phyloP scores from a whole-genome alignment of 164 flowering plant species.

The Paratinospora sagittata region DNA sequence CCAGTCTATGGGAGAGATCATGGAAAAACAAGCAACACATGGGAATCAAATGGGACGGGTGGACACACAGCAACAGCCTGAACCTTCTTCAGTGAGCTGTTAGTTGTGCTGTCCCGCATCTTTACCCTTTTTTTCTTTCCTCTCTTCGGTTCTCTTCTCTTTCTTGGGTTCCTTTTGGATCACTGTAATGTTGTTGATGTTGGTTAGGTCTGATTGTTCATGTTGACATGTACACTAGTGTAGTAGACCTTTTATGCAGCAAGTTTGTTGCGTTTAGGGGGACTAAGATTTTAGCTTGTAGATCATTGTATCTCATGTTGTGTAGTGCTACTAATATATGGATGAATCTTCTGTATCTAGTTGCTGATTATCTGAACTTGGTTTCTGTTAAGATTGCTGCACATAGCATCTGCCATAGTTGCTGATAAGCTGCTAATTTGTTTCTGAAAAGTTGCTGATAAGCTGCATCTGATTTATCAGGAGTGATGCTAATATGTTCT shows the following conservation, averaged over 20 bases:
- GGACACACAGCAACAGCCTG: slow-evolving; percentile 15
- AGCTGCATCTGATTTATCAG: no score
- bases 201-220: slow-evolving; percentile 15
- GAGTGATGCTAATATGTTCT: no score
- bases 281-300: slow-evolving; percentile 8
- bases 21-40: slow-evolving; percentile 23
- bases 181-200: slow-evolving; percentile 10
- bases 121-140: background rate
- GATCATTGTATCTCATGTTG: slow-evolving; percentile 7
- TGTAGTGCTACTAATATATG: background rate
- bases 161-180: background rate
- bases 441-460: no score
- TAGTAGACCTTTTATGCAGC: slow-evolving; percentile 10
- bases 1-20: slow-evolving; percentile 16
- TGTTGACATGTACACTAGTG: slow-evolving; percentile 14
- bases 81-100: slow-evolving; percentile 21
- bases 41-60: slow-evolving; percentile 21
- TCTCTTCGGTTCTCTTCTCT: background rate
- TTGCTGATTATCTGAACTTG: background rate
- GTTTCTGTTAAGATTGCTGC: background rate
- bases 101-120: slow-evolving; percentile 5
- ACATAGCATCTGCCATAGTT: background rate
- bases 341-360: slow-evolving; percentile 7
- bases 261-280: background rate
- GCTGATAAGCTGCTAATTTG: background rate